Evolutionary conservation across 2,329 filamentous ascomycete genomes (phyloP).

Genomic region (Neonectria sp.): DNA sequence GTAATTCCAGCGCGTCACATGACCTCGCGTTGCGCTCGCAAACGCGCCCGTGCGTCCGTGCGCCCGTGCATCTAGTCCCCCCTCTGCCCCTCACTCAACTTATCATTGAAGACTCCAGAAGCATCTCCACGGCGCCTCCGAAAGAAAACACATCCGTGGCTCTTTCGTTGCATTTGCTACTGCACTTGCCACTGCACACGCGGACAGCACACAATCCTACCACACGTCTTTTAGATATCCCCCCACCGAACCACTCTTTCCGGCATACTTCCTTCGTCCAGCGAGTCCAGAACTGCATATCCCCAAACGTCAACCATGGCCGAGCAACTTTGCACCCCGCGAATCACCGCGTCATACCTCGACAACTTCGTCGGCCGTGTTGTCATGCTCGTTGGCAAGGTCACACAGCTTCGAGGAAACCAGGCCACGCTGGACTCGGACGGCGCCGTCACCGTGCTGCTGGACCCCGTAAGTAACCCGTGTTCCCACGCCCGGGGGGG

Average conservation of each 20-base stretch:
- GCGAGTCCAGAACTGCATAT: not conserved
- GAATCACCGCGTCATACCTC: slow-evolving; percentile 86
- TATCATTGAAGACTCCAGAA: not conserved
- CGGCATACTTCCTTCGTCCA: not conserved
- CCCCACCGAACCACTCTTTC: not conserved
- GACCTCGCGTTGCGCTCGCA: slow-evolving; percentile 35
- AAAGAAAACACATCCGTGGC: not conserved
- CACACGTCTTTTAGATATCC: accelerated
- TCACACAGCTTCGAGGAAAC: slow-evolving; percentile 86
- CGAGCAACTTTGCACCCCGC: slow-evolving; percentile 79
- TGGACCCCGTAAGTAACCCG: slow-evolving; percentile 75
- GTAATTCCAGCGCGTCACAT: slow-evolving; percentile 28
- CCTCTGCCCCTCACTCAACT: not conserved
- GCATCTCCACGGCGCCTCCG: too few species aligned
- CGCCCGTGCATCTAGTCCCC: not conserved
- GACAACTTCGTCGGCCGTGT: slow-evolving; percentile 81
- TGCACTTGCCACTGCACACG: not conserved
- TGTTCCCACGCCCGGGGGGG: too few species aligned
- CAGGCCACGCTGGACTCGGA: slow-evolving; percentile 85
- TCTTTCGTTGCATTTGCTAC: not conserved
- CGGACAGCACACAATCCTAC: not conserved
- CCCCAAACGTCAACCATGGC: slow-evolving; percentile 66
- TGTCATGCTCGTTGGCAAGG: slow-evolving; percentile 89
- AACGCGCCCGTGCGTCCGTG: slow-evolving; percentile 30
- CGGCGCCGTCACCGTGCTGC: slow-evolving; percentile 79